These are phyloP conservation scores for Theileria parva DNA, from an alignment of 169 alveolate species.

Conservation along the genomic window DNA sequence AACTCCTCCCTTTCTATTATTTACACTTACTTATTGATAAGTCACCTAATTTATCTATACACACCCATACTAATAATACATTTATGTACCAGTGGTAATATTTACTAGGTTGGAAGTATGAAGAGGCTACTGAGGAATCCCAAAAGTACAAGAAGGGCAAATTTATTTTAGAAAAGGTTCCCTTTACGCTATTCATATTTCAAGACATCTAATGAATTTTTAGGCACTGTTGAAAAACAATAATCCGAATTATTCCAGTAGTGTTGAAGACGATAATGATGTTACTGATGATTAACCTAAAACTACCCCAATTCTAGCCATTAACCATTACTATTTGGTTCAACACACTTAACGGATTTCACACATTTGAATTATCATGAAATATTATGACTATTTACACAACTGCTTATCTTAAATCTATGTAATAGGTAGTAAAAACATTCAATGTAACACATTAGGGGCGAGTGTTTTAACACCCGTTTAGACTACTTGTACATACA, in stretches of 20 bases:
- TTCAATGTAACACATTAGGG: no score
- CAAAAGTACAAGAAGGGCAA: constrained; percentile 84
- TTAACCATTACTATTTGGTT: not conserved
- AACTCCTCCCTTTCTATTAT: not conserved
- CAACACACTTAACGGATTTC: not conserved
- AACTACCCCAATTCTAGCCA: not conserved
- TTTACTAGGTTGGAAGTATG: constrained; percentile 79
- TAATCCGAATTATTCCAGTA: constrained; percentile 29
- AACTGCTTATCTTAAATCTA: not conserved
- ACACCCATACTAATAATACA: no score
- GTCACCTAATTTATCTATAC: not conserved
- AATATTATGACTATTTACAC: not conserved
- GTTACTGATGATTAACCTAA: constrained; percentile 8
- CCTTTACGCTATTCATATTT: not conserved
- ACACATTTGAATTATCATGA: not conserved
- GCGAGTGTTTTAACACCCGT: no score
- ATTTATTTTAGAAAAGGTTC: constrained; percentile 76
- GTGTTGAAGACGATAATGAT: constrained; percentile 22
- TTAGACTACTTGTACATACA: not conserved
- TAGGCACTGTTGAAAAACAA: constrained; percentile 36
- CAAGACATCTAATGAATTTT: not conserved
- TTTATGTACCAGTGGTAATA: not conserved
- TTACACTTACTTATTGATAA: not conserved
- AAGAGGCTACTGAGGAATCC: constrained; percentile 76
- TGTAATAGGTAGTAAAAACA: no score